Conservation (phyloP, 2,329 filamentous ascomycete genomes). For the Aspergillus niger region DNA sequence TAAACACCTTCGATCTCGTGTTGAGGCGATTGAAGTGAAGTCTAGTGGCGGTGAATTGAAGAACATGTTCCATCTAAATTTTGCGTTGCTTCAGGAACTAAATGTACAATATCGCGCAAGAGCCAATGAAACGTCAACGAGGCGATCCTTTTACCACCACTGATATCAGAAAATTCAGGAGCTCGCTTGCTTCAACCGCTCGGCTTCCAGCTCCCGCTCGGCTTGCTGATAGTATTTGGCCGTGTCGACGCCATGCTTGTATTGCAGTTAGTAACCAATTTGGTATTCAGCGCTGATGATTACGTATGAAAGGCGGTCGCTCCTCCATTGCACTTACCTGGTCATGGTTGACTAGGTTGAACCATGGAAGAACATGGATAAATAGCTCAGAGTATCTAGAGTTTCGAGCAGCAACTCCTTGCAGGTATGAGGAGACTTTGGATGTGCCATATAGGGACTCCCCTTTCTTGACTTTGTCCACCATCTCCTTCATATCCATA, state of each 20-base stretch:
- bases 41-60: not conserved
- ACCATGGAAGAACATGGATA: constrained; percentile 85
- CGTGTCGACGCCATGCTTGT: constrained; percentile 89
- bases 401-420: constrained; percentile 89
- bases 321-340: constrained; percentile 49
- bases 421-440: constrained; percentile 79
- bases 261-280: constrained; percentile 19
- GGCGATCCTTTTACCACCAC: constrained; percentile 15
- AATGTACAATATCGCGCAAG: constrained; percentile 29
- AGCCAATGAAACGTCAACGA: constrained; percentile 11
- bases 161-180: constrained; percentile 18
- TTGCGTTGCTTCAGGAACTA: constrained; percentile 15
- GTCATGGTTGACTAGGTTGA: constrained; percentile 97
- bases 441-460: constrained; percentile 85
- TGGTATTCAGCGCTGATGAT: not conserved
- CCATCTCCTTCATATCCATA: constrained; percentile 98
- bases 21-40: not conserved
- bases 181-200: constrained; percentile 50
- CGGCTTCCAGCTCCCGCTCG: constrained; percentile 86
- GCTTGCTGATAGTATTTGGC: constrained; percentile 98
- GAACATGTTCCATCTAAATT: not conserved
- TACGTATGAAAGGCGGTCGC: not conserved
- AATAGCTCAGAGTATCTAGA: constrained; percentile 87
- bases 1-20: not conserved
- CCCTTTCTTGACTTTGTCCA: constrained; percentile 89